A percentile compares a stretch with the other conserved stretches of the same genome.
Conservation (phyloP, 106 monocot species). For the Iris macrosiphon region DNA sequence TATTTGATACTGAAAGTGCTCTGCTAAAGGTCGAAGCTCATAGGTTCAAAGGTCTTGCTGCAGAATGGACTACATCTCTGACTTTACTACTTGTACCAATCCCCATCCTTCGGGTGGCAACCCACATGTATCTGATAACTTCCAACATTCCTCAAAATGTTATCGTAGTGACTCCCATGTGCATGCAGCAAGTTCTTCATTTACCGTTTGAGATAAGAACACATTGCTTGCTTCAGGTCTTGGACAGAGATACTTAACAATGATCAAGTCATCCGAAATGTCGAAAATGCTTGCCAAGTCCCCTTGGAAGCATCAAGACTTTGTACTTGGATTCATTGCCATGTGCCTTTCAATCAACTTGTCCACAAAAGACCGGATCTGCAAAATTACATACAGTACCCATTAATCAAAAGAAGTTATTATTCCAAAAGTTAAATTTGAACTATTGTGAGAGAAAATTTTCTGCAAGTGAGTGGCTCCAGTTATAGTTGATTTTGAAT, state of each 20-base stretch:
- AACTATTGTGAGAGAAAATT: no score
- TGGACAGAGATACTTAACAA: no score
- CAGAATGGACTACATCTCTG: background rate
- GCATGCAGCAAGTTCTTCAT: background rate
- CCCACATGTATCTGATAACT: no score
- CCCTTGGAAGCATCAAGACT: slow-evolving; percentile 31
- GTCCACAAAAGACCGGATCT: slow-evolving; percentile 92
- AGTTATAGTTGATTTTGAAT: no score
- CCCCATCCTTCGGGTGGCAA: background rate
- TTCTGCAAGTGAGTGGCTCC: no score
- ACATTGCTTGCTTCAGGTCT: background rate
- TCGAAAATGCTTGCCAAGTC: background rate
- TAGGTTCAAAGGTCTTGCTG: background rate
- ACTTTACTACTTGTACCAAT: background rate
- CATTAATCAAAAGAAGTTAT: no score
- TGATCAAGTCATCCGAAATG: no score
- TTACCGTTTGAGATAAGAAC: background rate
- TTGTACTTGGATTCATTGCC: slow-evolving; percentile 28
- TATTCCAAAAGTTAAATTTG: no score
- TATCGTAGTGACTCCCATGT: background rate
- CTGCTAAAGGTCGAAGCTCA: background rate
- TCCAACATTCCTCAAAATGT: background rate
- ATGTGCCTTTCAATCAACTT: slow-evolving; percentile 83
- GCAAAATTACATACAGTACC: slow-evolving; percentile 27
- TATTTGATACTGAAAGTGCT: background rate